Conservation (phyloP, 2,329 filamentous ascomycete species). For the Calonectria naviculata region DNA sequence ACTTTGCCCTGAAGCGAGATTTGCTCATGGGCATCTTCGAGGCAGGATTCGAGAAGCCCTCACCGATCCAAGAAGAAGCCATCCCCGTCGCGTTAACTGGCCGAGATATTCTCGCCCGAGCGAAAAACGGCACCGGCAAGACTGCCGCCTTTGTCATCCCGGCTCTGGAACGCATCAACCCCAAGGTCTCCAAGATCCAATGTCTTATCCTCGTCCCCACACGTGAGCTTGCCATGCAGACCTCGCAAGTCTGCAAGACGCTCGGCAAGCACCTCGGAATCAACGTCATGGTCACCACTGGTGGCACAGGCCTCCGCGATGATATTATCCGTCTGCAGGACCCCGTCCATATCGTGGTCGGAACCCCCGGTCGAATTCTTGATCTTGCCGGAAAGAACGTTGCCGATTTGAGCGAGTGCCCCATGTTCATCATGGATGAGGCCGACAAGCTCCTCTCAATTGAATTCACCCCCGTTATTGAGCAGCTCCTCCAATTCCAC, state of each 20-base stretch:
- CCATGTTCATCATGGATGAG: slow-evolving; percentile 99
- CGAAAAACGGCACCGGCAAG: slow-evolving; percentile 99
- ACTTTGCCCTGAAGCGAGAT: slow-evolving; percentile 94
- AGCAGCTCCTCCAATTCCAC: slow-evolving; percentile 94
- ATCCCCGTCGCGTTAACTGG: slow-evolving; percentile 97
- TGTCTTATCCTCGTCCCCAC: slow-evolving; percentile 96
- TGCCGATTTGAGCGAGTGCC: slow-evolving; percentile 93
- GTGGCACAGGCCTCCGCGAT: slow-evolving; percentile 93
- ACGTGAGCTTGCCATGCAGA: slow-evolving; percentile 96
- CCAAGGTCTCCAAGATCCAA: slow-evolving; percentile 96
- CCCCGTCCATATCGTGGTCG: slow-evolving; percentile 96
- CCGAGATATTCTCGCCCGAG: slow-evolving; percentile 92
- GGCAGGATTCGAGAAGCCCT: slow-evolving; percentile 98
- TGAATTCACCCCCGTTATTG: slow-evolving; percentile 97
- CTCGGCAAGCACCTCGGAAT: slow-evolving; percentile 96
- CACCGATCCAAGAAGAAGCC: slow-evolving; percentile 98
- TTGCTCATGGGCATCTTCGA: slow-evolving; percentile 99
- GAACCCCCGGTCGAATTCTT: slow-evolving; percentile 94
- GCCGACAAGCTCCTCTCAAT: slow-evolving; percentile 97
- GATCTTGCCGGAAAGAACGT: slow-evolving; percentile 97
- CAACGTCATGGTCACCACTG: slow-evolving; percentile 99
- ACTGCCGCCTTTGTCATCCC: slow-evolving; percentile 98
- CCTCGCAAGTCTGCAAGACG: slow-evolving; percentile 98
- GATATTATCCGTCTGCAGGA: slow-evolving; percentile 97
- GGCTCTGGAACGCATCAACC: slow-evolving; percentile 93